phyloP scores from a whole-genome alignment of 495 filamentous ascomycete species.

The Durotheca rogersii region DNA sequence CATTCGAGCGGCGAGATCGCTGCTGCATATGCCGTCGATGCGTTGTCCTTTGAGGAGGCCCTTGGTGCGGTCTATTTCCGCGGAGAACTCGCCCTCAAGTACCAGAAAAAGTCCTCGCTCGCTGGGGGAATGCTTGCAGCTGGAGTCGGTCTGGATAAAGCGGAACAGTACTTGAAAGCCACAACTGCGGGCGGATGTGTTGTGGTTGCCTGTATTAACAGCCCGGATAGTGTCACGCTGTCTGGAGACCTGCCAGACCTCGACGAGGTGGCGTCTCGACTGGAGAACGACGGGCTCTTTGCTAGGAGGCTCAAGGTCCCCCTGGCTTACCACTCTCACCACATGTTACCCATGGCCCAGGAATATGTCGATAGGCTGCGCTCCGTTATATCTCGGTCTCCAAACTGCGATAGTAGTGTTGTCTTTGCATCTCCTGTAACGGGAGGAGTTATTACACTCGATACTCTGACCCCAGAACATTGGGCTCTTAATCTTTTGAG shows the following conservation, averaged over 20 bases:
- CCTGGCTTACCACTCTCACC: constrained; percentile 48
- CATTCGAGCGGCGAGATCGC: constrained; percentile 65
- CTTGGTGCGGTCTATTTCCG: constrained; percentile 51
- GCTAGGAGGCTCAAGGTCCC: constrained; percentile 40
- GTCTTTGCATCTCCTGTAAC: no score
- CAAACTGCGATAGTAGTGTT: no score
- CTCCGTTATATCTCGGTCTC: not conserved
- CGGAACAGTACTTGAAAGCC: constrained; percentile 30
- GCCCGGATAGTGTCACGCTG: constrained; percentile 48
- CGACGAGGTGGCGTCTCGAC: constrained; percentile 25
- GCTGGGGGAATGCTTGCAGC: constrained; percentile 44
- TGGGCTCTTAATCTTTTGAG: constrained; percentile 26
- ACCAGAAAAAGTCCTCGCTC: constrained; percentile 30
- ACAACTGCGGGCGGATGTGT: constrained; percentile 16
- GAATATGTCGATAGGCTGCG: constrained; percentile 33
- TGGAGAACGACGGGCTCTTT: constrained; percentile 38
- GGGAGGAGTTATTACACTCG: no score
- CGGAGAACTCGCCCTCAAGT: constrained; percentile 23
- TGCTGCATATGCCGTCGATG: constrained; percentile 46
- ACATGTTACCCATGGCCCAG: constrained; percentile 44
- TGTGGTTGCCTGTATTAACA: constrained; percentile 51
- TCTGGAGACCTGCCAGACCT: constrained; percentile 42
- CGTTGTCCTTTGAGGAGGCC: constrained; percentile 42
- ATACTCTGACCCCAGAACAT: no score
- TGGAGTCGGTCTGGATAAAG: constrained; percentile 32